Evolutionary conservation across 2,329 filamentous ascomycete species (phyloP).

Genomic region (Verticillium zaregamsianum): DNA sequence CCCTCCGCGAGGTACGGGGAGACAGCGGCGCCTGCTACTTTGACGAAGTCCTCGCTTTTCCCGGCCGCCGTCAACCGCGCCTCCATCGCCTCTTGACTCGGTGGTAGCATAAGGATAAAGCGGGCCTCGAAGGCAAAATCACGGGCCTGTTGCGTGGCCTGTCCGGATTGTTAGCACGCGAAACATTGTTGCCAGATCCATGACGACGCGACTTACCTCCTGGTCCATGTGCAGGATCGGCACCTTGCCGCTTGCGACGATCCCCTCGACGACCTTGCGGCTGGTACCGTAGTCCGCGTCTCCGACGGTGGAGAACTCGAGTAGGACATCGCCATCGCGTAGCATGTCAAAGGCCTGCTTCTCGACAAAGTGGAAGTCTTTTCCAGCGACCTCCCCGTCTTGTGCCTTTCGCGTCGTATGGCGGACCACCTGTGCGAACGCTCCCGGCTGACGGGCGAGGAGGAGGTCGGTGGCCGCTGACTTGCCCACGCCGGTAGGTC

Average conservation of each 20-base stretch:
- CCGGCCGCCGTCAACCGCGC: conserved; percentile 22
- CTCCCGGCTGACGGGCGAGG: conserved; percentile 57
- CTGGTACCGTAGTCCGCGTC: conserved; percentile 53
- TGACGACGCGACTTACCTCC: conserved; percentile 37
- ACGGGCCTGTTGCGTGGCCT: conserved; percentile 54
- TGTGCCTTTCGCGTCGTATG: conserved; percentile 49
- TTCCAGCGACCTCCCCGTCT: conserved; percentile 47
- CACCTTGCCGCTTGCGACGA: conserved; percentile 54
- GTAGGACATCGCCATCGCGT: conserved; percentile 54
- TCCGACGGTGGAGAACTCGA: conserved; percentile 50
- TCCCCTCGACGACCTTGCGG: conserved; percentile 45
- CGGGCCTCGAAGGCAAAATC: conserved; percentile 53
- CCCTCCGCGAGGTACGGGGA: conserved; percentile 19
- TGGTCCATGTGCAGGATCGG: conserved; percentile 49
- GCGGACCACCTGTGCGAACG: conserved; percentile 55
- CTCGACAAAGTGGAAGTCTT: conserved; percentile 53
- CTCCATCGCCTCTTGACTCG: conserved; percentile 21
- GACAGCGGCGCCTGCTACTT: conserved; percentile 17
- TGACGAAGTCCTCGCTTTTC: conserved; percentile 17
- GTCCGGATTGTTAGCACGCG: conserved; percentile 3
- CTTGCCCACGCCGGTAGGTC: conserved; percentile 58
- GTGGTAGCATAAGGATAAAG: conserved; percentile 47
- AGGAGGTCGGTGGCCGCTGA: conserved; percentile 60
- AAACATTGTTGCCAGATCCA: not conserved
- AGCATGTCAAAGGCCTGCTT: conserved; percentile 52